A percentile compares a stretch with the other conserved stretches of the same genome.
Evolutionary conservation across 257 asterid genomes (phyloP).

Genomic region (Nicotiana undulata): DNA sequence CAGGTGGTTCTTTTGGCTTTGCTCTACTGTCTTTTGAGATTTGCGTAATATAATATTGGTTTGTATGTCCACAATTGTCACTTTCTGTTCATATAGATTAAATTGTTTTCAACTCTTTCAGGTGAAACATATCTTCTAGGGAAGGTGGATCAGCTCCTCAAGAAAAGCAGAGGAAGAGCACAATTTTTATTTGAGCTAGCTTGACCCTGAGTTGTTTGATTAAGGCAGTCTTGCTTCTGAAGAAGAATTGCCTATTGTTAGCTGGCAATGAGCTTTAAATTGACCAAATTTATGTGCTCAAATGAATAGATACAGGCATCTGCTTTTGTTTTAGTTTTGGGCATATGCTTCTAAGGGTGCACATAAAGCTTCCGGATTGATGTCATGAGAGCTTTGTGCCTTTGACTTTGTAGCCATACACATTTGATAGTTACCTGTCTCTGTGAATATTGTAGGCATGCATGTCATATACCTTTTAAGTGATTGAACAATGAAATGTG

Average conservation of each 20-base stretch:
- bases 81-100: not conserved
- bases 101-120: conserved; percentile 9
- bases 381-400: conserved; percentile 23
- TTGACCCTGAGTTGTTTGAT: conserved; percentile 1
- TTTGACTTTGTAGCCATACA: conserved; percentile 16
- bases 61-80: not conserved
- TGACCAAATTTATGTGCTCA: not conserved
- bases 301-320: conserved; percentile 14
- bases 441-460: conserved; percentile 48
- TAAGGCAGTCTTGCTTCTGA: conserved; percentile 12
- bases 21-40: not conserved
- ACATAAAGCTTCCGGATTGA: conserved; percentile 19
- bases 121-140: conserved; percentile 16
- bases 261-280: conserved; percentile 11
- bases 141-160: conserved; percentile 13
- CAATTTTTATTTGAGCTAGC: conserved; percentile 24
- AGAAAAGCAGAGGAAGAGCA: conserved; percentile 5
- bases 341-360: conserved; percentile 13
- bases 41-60: not conserved
- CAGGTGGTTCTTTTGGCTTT: no score
- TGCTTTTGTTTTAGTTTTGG: conserved; percentile 19
- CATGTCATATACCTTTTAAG: conserved; percentile 9
- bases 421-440: conserved; percentile 19
- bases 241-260: conserved; percentile 5
- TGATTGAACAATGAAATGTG: conserved; percentile 14